Percentiles rank a stretch among this genome's conserved stretches.
Evolutionary conservation across 2,329 filamentous ascomycete genomes (phyloP).

Genomic region (Fusarium austroafricanum): DNA sequence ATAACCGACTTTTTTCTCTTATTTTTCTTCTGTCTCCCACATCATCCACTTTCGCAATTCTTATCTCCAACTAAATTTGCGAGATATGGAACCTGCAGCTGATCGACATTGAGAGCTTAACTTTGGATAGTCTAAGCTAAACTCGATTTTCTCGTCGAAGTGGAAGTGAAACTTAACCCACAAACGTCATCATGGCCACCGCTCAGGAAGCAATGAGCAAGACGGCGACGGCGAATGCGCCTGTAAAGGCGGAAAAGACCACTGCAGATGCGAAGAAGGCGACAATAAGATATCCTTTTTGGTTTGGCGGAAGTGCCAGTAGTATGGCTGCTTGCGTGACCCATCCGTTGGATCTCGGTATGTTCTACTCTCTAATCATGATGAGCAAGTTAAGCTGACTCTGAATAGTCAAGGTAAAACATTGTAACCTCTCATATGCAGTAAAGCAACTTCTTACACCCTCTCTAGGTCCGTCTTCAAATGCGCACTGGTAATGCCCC

Average conservation of each 20-base stretch:
- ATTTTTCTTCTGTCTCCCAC: constrained; percentile 12
- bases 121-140: constrained; percentile 33
- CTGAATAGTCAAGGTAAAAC: constrained; percentile 61
- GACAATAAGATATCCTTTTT: constrained; percentile 78
- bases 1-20: constrained; percentile 1
- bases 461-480: constrained; percentile 81
- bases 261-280: constrained; percentile 53
- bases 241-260: constrained; percentile 39
- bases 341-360: constrained; percentile 92
- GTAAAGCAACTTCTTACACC: constrained; percentile 12
- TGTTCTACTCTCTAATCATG: constrained; percentile 50
- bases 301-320: constrained; percentile 96
- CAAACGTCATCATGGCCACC: constrained; percentile 40
- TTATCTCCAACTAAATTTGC: not conserved
- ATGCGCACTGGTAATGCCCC: constrained; percentile 81
- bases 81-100: constrained; percentile 11
- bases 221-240: not conserved
- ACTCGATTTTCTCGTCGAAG: not conserved
- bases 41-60: constrained; percentile 8
- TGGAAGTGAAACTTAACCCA: constrained; percentile 2
- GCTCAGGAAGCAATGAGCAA: constrained; percentile 34
- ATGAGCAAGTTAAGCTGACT: constrained; percentile 37
- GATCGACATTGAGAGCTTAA: constrained; percentile 28
- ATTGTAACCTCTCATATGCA: not conserved
- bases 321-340: constrained; percentile 92